phyloP scores from a whole-genome alignment of 2,329 filamentous ascomycete species.

The Rhexocercosporidium sp. region DNA sequence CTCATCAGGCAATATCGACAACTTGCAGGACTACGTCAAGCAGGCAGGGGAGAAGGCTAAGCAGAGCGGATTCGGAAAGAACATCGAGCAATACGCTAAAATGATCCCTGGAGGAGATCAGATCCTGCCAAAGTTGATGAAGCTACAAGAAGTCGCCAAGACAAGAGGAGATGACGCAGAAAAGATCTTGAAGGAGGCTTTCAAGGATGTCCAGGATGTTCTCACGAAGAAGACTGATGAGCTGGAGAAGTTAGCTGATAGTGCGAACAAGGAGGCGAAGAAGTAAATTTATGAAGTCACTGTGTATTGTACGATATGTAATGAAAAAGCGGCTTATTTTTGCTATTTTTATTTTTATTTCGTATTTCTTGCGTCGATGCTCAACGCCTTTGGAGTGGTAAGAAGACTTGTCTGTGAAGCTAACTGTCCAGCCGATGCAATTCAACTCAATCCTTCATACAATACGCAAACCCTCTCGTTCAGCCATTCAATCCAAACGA shows the following conservation, averaged over 20 bases:
- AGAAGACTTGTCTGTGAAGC: not conserved
- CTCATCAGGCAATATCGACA: conserved; percentile 63
- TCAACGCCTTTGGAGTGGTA: not conserved
- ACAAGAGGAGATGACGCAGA: conserved; percentile 74
- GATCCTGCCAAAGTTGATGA: conserved; percentile 68
- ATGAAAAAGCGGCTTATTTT: not conserved
- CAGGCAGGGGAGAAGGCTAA: conserved; percentile 64
- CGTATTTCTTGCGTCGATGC: too few species aligned
- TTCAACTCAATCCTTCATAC: not conserved
- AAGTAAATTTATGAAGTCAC: conserved; percentile 2
- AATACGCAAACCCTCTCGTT: not conserved
- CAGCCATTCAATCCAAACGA: not conserved
- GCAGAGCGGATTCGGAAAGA: conserved; percentile 46
- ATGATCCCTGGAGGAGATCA: conserved; percentile 68
- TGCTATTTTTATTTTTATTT: not conserved
- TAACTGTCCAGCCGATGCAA: not conserved
- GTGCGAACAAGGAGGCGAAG: conserved; percentile 44
- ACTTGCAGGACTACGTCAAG: conserved; percentile 66
- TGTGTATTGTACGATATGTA: conserved; percentile 8
- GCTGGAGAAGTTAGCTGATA: conserved; percentile 62
- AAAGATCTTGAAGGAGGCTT: conserved; percentile 70
- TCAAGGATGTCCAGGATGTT: conserved; percentile 69
- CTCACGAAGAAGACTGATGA: conserved; percentile 63
- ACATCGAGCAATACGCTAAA: conserved; percentile 63
- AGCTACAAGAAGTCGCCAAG: conserved; percentile 67